Conservation (phyloP, 148 eudicot genomes). For the Silene latifolia region DNA sequence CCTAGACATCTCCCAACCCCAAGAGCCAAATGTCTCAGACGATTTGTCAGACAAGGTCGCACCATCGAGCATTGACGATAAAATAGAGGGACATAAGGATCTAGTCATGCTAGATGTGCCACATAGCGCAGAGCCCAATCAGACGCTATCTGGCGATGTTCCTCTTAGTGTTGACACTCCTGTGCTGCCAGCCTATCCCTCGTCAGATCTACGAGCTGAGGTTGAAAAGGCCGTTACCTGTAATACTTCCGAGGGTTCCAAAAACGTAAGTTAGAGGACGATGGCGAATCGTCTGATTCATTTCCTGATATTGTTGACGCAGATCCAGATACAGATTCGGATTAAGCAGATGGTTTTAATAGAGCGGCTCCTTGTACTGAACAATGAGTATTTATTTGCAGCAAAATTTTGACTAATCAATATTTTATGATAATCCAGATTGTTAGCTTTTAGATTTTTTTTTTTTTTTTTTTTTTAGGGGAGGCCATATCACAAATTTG, state of each 20-base stretch:
- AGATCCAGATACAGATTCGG: conserved; percentile 34
- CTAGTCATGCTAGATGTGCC: conserved; percentile 35
- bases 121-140: conserved; percentile 12
- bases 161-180: conserved; percentile 1
- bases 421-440: not conserved
- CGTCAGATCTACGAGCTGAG: conserved; percentile 5
- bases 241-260: not conserved
- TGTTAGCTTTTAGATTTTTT: not conserved
- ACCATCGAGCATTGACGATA: conserved; percentile 7
- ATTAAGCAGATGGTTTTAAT: conserved; percentile 11
- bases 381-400: not conserved
- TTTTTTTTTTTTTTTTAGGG: not conserved
- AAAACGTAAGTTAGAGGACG: conserved; percentile 13
- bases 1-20: conserved; percentile 23
- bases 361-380: not conserved
- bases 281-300: conserved; percentile 20
- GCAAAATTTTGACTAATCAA: not conserved
- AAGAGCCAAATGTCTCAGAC: conserved; percentile 12
- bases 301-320: conserved; percentile 36
- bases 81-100: conserved; percentile 19
- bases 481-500: not conserved
- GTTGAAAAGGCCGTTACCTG: conserved; percentile 2
- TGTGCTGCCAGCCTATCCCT: conserved; percentile 1
- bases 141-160: conserved; percentile 6
- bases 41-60: conserved; percentile 6